Conservation (phyloP, 176 grass and related monocot genomes). For the Luzula sylvatica region DNA sequence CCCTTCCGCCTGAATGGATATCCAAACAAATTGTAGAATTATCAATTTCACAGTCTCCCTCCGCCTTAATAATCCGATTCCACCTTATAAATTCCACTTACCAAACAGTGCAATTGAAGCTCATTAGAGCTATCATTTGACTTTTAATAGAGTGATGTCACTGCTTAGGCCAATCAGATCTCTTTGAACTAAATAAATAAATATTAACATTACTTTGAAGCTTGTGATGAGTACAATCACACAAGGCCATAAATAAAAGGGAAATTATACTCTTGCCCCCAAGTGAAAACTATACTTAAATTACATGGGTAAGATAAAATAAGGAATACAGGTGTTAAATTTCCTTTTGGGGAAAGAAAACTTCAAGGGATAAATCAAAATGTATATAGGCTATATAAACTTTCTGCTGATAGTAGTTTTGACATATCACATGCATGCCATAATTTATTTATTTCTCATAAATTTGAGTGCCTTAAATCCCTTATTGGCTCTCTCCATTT, state of each 20-base stretch:
- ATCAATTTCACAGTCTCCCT: too few species aligned
- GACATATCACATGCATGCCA: conserved; percentile 15
- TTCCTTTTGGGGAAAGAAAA: conserved; percentile 29
- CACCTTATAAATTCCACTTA: too few species aligned
- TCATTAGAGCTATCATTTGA: not conserved
- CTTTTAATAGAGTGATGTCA: conserved; percentile 16
- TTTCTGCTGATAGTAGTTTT: conserved; percentile 9
- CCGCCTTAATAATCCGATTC: too few species aligned
- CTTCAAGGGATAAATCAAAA: not conserved
- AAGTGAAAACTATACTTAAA: not conserved
- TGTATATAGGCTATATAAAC: not conserved
- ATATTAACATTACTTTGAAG: conserved; percentile 25
- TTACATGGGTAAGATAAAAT: conserved; percentile 8
- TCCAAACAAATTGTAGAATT: too few species aligned
- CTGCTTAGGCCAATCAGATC: conserved; percentile 17
- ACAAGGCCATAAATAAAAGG: conserved; percentile 16
- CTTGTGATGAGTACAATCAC: conserved; percentile 29
- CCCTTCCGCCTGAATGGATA: too few species aligned
- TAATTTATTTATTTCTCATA: conserved; percentile 11
- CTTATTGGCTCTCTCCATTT: conserved; percentile 17
- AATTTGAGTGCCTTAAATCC: conserved; percentile 3
- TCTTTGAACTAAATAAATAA: not conserved
- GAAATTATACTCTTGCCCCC: not conserved
- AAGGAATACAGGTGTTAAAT: conserved; percentile 17
- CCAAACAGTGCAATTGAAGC: too few species aligned